phyloP scores from a whole-genome alignment of 163 green algal species.

The Volvox carteri region DNA sequence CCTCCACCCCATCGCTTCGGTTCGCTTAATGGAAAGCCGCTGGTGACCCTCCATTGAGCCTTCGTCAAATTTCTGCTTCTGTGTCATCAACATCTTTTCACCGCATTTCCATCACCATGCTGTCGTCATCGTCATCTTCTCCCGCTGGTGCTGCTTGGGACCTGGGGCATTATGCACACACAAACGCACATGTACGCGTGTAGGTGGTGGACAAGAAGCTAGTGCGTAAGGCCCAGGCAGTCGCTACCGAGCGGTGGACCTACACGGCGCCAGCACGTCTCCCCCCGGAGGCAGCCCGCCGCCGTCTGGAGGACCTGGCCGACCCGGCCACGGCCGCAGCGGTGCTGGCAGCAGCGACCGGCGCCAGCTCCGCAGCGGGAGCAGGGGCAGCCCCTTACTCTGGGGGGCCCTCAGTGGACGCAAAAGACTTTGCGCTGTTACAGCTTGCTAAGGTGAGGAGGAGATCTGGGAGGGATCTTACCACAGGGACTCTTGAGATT shows the following conservation, averaged over 20 bases:
- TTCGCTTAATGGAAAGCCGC: no score
- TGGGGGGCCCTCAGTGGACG: slow-evolving; percentile 5
- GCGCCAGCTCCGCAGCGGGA: background rate
- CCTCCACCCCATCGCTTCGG: no score
- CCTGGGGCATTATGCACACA: no score
- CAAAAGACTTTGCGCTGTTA: slow-evolving; percentile 6
- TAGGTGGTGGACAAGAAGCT: slow-evolving; percentile 55
- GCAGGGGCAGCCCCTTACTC: background rate
- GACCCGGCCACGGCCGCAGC: slow-evolving; percentile 8
- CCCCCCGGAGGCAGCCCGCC: background rate
- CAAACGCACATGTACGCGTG: no score
- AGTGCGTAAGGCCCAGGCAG: slow-evolving; percentile 7
- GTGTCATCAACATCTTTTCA: no score
- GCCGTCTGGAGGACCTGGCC: slow-evolving; percentile 16
- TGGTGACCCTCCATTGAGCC: no score
- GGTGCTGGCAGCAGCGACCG: background rate
- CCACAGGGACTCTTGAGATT: no score
- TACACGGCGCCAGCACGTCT: slow-evolving; percentile 8
- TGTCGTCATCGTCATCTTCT: no score
- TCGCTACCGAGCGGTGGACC: background rate
- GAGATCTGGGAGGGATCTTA: no score
- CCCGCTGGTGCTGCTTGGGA: no score
- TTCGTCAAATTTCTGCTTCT: no score
- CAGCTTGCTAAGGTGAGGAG: slow-evolving; percentile 8
- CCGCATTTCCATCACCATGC: no score